Base-by-base conservation (phyloP, 2,329 filamentous ascomycete species). In the Kalaharituber pfeilii region DNA sequence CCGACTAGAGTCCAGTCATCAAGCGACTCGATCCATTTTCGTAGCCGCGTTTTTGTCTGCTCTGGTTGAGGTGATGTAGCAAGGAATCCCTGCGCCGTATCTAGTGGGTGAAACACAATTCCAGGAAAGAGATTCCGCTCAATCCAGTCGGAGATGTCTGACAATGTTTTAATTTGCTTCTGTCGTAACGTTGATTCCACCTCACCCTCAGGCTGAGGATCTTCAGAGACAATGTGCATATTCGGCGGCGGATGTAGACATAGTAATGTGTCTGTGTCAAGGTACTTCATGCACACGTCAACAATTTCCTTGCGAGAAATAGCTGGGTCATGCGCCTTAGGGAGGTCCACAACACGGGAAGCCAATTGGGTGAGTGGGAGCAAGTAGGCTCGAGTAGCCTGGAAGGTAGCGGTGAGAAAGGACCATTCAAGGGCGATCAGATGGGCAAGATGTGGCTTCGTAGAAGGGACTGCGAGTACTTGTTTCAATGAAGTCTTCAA, bases 371-470 rank as follows among this genome's bases (percentile, higher is more conserved):
- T 96, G 59, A 98, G 73, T 13, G 91, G 91, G 61, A 95, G 89
- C 49, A 93, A 78, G 69, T 96, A 86, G 67, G 82, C 85, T 36
- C 88, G 76, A 0, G 87, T 86, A 69, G 96, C 86, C 66, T 88
- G 82, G 2, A 84, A 80, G 13, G 84, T 84, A 24, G 81, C 76
- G 13, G 59, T 56, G 57, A 98, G 76, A 50, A 82, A 74, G 67
- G 95, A 88, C 91, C 91, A 98, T 72, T 98, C 91, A 45, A 93
- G 71, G 2, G 89, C 91, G 59, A 98, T 80, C 54, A 86, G 85
- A 45, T 81, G 75, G 24, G 89, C 89, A 36, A 96, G 81, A 64
- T 86, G 77, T 28, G 80, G 80, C 70, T 95, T 96, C 54, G 75
- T 76, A 1, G 71, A 64, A 0, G 91, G 88, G 26, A 96, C 65